phyloP scores from a whole-genome alignment of 139 green algal species.

The Trebouxia sp. region DNA sequence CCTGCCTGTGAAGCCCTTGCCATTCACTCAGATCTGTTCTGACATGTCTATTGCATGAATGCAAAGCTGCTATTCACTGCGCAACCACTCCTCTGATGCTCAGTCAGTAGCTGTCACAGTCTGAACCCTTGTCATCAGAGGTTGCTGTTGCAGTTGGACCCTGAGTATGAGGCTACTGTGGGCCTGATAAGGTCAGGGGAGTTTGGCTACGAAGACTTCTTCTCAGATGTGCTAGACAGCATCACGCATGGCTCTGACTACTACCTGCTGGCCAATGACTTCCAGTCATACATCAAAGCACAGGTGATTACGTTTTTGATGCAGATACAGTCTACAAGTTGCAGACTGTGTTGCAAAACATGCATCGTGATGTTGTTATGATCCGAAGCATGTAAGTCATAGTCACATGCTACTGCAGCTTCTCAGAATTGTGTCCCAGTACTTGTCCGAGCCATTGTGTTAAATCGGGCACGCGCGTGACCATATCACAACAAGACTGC shows the following conservation, averaged over 20 bases:
- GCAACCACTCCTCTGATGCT: neutral
- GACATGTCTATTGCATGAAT: no score
- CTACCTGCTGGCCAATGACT: conserved; percentile 98
- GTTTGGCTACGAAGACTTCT: conserved; percentile 98
- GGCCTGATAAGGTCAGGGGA: conserved; percentile 75
- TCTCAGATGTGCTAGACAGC: conserved; percentile 66
- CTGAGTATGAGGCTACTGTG: conserved; percentile 79
- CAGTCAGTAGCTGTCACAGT: no score
- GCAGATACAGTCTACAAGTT: no score
- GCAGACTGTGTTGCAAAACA: no score
- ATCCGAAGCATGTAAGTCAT: no score
- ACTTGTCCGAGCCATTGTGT: neutral
- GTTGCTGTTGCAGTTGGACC: conserved; percentile 50
- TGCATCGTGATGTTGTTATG: no score
- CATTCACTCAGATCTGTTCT: no score
- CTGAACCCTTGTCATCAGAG: neutral
- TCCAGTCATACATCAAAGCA: conserved; percentile 85
- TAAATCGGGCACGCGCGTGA: no score
- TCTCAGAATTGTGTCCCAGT: neutral
- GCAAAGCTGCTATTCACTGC: no score
- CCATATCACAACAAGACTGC: no score
- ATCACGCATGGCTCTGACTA: conserved; percentile 86
- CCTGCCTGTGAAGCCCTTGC: no score
- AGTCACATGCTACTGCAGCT: no score
- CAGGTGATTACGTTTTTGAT: conserved; percentile 78